These are phyloP conservation scores for Pichia pseudocactophila DNA, from an alignment of 805 yeast genomes.

Conservation along the genomic window DNA sequence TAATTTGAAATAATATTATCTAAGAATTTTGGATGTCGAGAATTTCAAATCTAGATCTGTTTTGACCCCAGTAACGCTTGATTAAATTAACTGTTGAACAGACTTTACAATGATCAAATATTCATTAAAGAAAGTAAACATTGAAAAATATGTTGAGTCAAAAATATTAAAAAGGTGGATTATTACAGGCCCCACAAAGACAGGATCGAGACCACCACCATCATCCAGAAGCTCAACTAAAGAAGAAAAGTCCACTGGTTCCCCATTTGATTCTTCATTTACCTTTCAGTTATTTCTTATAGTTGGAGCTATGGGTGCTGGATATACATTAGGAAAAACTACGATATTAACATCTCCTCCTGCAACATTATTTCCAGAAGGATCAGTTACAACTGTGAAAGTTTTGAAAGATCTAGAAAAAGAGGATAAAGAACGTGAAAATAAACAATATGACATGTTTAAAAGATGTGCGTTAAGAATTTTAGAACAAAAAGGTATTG, in stretches of 20 bases:
- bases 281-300: slow-evolving; percentile 22
- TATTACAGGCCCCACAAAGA: slow-evolving; percentile 7
- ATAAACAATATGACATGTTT: slow-evolving; percentile 18
- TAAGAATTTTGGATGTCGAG: too few relatives aligned
- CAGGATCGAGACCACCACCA: slow-evolving; percentile 1
- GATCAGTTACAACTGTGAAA: slow-evolving; percentile 17
- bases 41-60: too few relatives aligned
- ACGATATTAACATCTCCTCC: slow-evolving; percentile 21
- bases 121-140: too few relatives aligned
- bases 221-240: neutral
- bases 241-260: slow-evolving; percentile 3
- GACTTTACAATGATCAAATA: too few relatives aligned
- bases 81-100: too few relatives aligned
- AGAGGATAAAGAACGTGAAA: slow-evolving; percentile 8
- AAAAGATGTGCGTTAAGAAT: slow-evolving; percentile 22
- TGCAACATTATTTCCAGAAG: slow-evolving; percentile 22
- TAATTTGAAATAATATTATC: too few relatives aligned
- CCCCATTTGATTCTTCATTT: slow-evolving; percentile 19
- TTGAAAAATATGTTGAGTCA: neutral
- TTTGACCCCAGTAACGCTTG: too few relatives aligned
- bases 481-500: slow-evolving; percentile 15
- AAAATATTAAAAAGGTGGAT: neutral
- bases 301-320: slow-evolving; percentile 28
- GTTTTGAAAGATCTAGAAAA: slow-evolving; percentile 14
- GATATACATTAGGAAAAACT: slow-evolving; percentile 25